Evolutionary conservation across 202 grass and related monocot genomes (phyloP).

Genomic region (Zoysia matrella): DNA sequence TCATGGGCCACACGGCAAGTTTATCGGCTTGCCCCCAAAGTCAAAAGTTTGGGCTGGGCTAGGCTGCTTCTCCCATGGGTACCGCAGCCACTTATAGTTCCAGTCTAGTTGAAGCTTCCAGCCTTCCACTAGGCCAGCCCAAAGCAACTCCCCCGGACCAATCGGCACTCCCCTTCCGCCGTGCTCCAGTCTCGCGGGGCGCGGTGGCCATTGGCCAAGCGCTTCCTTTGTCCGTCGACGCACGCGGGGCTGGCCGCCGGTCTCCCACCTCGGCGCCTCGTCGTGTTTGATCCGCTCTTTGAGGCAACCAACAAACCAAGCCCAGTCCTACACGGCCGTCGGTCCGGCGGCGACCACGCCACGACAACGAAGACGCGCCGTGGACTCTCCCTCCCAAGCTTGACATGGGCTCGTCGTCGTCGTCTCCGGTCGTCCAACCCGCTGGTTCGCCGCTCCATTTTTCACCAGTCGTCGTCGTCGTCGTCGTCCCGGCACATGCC

Average conservation of each 20-base stretch:
- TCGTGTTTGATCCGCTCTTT: slow-evolving; percentile 12
- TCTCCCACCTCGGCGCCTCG: neutral
- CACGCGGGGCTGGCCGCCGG: neutral
- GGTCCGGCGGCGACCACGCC: no score
- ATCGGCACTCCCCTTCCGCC: neutral
- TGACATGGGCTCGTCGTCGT: neutral
- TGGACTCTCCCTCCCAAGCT: no score
- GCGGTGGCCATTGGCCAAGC: neutral
- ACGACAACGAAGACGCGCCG: no score
- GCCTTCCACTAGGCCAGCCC: neutral
- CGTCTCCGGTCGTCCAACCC: neutral
- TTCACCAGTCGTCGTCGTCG: slow-evolving; percentile 10
- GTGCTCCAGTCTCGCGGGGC: neutral
- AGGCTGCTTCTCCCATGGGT: no score
- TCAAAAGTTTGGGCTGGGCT: neutral
- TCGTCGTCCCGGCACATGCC: neutral
- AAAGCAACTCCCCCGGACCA: no score
- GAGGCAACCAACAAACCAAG: neutral
- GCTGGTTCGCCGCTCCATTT: neutral
- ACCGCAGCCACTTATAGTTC: no score
- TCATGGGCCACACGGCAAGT: neutral
- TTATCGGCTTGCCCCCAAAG: neutral
- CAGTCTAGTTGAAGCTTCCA: neutral
- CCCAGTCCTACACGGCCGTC: neutral
- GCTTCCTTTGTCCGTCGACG: neutral